Evolutionary conservation across 768 basidiomycete genomes (phyloP).

Genomic region (Mycena indigotica): DNA sequence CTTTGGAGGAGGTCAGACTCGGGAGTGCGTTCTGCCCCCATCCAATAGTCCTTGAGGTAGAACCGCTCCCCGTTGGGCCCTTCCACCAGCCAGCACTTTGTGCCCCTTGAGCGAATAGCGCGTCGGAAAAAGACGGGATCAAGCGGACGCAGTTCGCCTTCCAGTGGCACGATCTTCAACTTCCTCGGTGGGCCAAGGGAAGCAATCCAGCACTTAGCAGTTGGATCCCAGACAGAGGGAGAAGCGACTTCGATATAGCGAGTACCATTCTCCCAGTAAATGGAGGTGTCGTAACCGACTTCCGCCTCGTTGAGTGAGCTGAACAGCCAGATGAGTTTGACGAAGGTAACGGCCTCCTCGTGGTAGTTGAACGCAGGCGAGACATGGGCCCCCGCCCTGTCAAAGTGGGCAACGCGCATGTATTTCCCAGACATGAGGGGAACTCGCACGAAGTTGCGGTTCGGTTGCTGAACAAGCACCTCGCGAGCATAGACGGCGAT

Average conservation of each 20-base stretch:
- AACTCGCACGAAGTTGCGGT: constrained; percentile 24
- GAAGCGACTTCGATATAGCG: neutral
- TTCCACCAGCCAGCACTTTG: constrained; percentile 25
- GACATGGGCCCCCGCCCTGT: constrained; percentile 22
- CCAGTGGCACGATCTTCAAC: neutral
- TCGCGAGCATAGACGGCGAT: constrained; percentile 22
- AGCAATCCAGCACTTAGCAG: constrained; percentile 2
- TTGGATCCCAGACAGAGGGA: neutral
- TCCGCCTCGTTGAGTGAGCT: constrained; percentile 17
- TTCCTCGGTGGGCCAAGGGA: neutral
- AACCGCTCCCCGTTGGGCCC: constrained; percentile 7
- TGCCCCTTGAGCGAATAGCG: constrained; percentile 25
- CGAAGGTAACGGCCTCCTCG: constrained; percentile 16
- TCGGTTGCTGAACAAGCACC: constrained; percentile 24
- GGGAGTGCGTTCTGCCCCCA: neutral
- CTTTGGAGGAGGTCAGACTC: constrained; percentile 20
- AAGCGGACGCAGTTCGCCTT: too few species aligned
- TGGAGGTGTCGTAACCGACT: constrained; percentile 27
- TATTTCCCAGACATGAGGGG: constrained; percentile 18
- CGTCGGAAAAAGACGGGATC: constrained; percentile 17
- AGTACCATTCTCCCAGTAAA: constrained; percentile 20
- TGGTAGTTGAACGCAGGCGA: constrained; percentile 23
- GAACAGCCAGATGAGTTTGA: constrained; percentile 26
- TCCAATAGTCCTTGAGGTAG: constrained; percentile 29
- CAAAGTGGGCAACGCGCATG: constrained; percentile 21